phyloP scores from a whole-genome alignment of 2,329 filamentous ascomycete species.

The Cercospora sojina region DNA sequence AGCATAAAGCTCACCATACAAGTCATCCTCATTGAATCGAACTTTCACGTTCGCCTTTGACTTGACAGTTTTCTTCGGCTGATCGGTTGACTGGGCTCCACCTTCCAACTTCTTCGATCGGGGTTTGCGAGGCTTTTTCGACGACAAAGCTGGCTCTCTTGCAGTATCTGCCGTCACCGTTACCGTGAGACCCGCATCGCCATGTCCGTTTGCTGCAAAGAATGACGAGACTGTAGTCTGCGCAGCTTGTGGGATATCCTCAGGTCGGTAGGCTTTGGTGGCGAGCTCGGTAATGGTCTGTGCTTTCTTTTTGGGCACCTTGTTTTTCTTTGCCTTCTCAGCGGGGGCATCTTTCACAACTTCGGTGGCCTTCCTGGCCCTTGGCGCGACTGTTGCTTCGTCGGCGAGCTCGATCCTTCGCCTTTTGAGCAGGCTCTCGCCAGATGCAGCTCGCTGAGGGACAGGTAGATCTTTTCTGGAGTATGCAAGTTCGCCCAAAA shows the following conservation, averaged over 20 bases:
- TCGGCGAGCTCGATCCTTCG: conserved; percentile 21
- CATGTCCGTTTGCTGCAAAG: conserved; percentile 29
- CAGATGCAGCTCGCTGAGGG: conserved; percentile 8
- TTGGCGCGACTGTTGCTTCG: conserved; percentile 13
- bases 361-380: neutral
- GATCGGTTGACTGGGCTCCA: neutral
- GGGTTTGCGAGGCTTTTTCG: conserved; percentile 32
- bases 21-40: conserved; percentile 26
- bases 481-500: conserved; percentile 24
- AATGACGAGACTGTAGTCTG: conserved; percentile 49
- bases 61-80: conserved; percentile 29
- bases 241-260: conserved; percentile 23
- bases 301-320: conserved; percentile 62
- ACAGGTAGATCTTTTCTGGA: neutral
- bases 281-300: conserved; percentile 77
- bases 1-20: conserved; percentile 55
- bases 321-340: conserved; percentile 34
- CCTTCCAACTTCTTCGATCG: conserved; percentile 25
- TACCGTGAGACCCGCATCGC: neutral
- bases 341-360: neutral
- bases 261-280: conserved; percentile 64
- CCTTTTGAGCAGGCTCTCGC: conserved; percentile 23
- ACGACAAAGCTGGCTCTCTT: conserved; percentile 10
- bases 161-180: neutral
- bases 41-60: conserved; percentile 41